Evolutionary conservation across 352 stramenopile species (phyloP).

Genomic region (Phytopythium vexans): DNA sequence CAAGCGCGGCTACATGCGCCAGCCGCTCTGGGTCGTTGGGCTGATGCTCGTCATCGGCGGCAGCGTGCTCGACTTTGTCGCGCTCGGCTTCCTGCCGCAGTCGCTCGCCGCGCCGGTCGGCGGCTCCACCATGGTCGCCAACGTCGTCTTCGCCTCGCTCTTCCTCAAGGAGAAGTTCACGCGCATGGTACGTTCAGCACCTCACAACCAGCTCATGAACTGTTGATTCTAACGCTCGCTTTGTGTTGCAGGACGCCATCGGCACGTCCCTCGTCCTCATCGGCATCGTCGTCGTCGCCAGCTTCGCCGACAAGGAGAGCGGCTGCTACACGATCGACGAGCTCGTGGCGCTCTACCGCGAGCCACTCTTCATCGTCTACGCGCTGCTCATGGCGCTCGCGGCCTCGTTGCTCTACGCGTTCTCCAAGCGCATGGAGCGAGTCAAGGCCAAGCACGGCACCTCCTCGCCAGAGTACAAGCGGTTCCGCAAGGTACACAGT

Average conservation of each 20-base stretch:
- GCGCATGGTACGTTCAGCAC: conserved; percentile 15
- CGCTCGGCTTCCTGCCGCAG: conserved; percentile 77
- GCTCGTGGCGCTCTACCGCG: conserved; percentile 61
- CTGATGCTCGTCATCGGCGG: conserved; percentile 67
- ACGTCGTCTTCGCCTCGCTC: conserved; percentile 77
- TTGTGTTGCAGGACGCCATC: conserved; percentile 40
- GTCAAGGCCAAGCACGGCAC: conserved; percentile 34
- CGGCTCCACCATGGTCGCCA: conserved; percentile 80
- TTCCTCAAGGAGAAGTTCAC: conserved; percentile 78
- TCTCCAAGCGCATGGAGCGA: conserved; percentile 44
- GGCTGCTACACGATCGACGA: conserved; percentile 75
- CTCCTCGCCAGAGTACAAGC: conserved; percentile 46
- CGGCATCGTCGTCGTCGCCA: conserved; percentile 76
- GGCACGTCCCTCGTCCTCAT: conserved; percentile 64
- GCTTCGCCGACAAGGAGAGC: conserved; percentile 74
- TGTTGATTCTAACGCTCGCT: background rate
- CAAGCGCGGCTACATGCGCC: conserved; percentile 73
- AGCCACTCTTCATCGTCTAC: conserved; percentile 68
- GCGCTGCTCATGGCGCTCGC: conserved; percentile 41
- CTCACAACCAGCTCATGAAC: too few relatives aligned
- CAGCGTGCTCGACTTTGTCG: conserved; percentile 71
- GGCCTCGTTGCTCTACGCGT: conserved; percentile 29
- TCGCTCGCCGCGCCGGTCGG: conserved; percentile 76
- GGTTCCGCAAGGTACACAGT: conserved; percentile 30
- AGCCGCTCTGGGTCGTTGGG: conserved; percentile 81